Conservation (phyloP, 2,329 filamentous ascomycete genomes). For the Parastagonospora avenae region DNA sequence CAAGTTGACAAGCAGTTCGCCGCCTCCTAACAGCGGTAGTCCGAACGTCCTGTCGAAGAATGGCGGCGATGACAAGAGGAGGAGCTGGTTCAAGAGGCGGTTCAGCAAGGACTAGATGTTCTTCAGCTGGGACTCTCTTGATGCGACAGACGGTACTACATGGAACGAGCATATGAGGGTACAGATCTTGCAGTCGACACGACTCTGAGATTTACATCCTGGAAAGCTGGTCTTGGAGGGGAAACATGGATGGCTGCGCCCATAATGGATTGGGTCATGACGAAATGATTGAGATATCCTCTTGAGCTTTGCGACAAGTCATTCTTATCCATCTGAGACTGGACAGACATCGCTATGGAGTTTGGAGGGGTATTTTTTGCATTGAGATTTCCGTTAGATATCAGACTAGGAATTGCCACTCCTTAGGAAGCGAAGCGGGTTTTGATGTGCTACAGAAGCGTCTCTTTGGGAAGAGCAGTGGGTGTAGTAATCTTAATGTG, state of each 20-base stretch:
- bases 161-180: not conserved
- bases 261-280: conserved; percentile 11
- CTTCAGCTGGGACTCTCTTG: not conserved
- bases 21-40: conserved; percentile 11
- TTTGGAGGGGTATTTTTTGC: conserved; percentile 13
- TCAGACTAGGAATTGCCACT: conserved; percentile 15
- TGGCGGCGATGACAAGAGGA: conserved; percentile 64
- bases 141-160: no score
- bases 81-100: conserved; percentile 85
- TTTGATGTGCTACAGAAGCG: conserved; percentile 15
- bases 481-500: conserved; percentile 36
- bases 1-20: conserved; percentile 23
- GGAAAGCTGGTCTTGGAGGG: conserved; percentile 4
- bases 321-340: conserved; percentile 7
- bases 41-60: conserved; percentile 31
- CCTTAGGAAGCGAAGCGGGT: conserved; percentile 9
- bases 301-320: conserved; percentile 3
- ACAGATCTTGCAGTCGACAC: conserved; percentile 2
- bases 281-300: conserved; percentile 11
- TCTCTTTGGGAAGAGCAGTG: conserved; percentile 1
- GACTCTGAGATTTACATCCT: conserved; percentile 9
- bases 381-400: not conserved
- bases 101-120: conserved; percentile 71
- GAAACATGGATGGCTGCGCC: not conserved
- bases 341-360: conserved; percentile 12